Evolutionary conservation across 768 basidiomycete species (phyloP).

Genomic region (Pleurotus ostreatus): DNA sequence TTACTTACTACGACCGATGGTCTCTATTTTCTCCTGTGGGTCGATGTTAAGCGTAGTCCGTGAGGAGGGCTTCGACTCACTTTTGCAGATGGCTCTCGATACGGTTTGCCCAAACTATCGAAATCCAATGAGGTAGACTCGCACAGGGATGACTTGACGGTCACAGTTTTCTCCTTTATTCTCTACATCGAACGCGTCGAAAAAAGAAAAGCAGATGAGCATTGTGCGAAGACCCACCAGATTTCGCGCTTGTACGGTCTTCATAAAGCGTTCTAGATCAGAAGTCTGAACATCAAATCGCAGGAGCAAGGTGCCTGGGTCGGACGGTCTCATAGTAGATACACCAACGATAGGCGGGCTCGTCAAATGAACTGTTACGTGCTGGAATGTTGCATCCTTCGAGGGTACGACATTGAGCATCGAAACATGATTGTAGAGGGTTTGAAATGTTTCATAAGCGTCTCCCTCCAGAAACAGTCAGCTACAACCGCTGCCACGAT

Average conservation of each 20-base stretch:
- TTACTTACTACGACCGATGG: conserved; percentile 7
- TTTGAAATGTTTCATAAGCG: conserved; percentile 46
- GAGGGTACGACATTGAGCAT: conserved; percentile 18
- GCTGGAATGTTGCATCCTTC: not conserved
- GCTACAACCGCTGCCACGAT: conserved; percentile 2
- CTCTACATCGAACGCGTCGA: not conserved
- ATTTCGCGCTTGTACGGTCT: conserved; percentile 38
- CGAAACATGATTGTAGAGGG: conserved; percentile 33
- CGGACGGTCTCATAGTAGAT: conserved; percentile 17
- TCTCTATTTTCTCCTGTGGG: conserved; percentile 9
- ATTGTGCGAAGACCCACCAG: conserved; percentile 32
- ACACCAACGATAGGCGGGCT: conserved; percentile 16
- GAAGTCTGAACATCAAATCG: conserved; percentile 34
- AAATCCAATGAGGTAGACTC: conserved; percentile 8
- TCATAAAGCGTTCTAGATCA: conserved; percentile 32
- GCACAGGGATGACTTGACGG: conserved; percentile 4
- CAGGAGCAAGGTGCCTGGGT: conserved; percentile 19
- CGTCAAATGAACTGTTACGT: conserved; percentile 9
- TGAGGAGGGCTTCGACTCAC: not conserved
- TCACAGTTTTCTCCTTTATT: not conserved
- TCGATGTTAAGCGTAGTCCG: not conserved
- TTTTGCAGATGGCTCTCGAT: conserved; percentile 5
- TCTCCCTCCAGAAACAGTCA: conserved; percentile 32
- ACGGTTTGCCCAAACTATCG: not conserved
- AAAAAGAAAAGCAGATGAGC: too few species aligned